Base-by-base conservation (phyloP, 495 filamentous ascomycete genomes). In the Aspergillus nidulans region DNA sequence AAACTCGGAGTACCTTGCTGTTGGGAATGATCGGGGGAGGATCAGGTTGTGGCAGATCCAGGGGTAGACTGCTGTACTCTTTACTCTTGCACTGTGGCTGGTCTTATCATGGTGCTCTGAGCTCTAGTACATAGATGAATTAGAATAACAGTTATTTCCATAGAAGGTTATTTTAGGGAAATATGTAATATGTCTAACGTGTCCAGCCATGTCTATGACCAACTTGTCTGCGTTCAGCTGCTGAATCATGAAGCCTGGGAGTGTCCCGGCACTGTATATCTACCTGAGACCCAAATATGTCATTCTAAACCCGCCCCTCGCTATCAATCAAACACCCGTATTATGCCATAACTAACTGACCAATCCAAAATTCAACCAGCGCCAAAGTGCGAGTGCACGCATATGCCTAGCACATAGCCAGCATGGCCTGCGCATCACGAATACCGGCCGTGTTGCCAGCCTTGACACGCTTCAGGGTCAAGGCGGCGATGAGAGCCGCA, bases 401-500 rank as follows among this genome's bases (percentile, higher is more conserved):
- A 25, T 70, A 66, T 18, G 12, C 46, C 45, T 57, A 72, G 26
- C 73, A 52, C 23, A 77, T 57, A 15, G 64, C 68, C 67, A 66
- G 66, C 68, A 77, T 76, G 0, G 70, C 72, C 13, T 88, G 85
- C 40, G 82, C 82, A 71, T 94, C 81, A 58, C 83, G 75, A 61
- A 96, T 90, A 62, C 90, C 91, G 28, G 84, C 86, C 63, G 85
- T 57, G 64, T 91, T 90, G 19, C 91, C 91, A 39, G 82, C 79
- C 74, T 85, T 82, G 58, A 91, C 84, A 23, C 91, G 77, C 81
- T 96, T 89, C 68, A 97, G 69, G 15, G 92, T 97, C 70, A 97
- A 73, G 23, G 92, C 92, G 15, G 92, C 92, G 77, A 97, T 96
- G 43, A 97, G 73, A 0, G 92, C 92, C 51, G 92, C 92, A 51